Conservation (phyloP, 164 flowering plant species). For the Vitis labrusca region DNA sequence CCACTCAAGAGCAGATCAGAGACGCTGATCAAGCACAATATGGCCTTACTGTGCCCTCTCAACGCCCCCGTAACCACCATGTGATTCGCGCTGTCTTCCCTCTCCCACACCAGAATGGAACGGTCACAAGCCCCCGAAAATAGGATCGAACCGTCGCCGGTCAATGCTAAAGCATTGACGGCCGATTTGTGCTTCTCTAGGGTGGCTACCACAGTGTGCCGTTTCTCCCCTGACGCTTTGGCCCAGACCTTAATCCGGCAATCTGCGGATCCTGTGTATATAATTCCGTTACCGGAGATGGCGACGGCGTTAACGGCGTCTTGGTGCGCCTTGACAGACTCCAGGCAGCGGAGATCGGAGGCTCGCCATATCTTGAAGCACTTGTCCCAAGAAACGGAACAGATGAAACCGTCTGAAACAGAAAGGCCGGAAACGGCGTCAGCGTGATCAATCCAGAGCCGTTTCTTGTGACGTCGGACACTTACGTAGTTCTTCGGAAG, state of each 20-base stretch:
- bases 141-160: conserved; percentile 51
- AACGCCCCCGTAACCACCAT: conserved; percentile 74
- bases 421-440: conserved; percentile 81
- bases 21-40: conserved; percentile 58
- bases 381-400: conserved; percentile 87
- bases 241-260: conserved; percentile 64
- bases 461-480: conserved; percentile 68
- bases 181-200: conserved; percentile 82
- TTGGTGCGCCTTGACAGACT: conserved; percentile 71
- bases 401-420: conserved; percentile 35
- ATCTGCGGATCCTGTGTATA: conserved; percentile 85
- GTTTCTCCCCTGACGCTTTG: conserved; percentile 29
- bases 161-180: conserved; percentile 74
- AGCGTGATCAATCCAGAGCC: conserved; percentile 77
- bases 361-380: conserved; percentile 66
- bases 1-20: conserved; percentile 70
- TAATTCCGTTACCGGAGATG: conserved; percentile 55
- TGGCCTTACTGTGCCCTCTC: conserved; percentile 72
- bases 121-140: conserved; percentile 91
- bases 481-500: conserved; percentile 64
- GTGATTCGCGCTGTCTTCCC: conserved; percentile 69
- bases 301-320: conserved; percentile 84
- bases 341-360: conserved; percentile 51
- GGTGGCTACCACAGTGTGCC: conserved; percentile 54
- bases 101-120: conserved; percentile 89